Base-by-base conservation (phyloP, 129 eudicot genomes). In the Apium graveolens region DNA sequence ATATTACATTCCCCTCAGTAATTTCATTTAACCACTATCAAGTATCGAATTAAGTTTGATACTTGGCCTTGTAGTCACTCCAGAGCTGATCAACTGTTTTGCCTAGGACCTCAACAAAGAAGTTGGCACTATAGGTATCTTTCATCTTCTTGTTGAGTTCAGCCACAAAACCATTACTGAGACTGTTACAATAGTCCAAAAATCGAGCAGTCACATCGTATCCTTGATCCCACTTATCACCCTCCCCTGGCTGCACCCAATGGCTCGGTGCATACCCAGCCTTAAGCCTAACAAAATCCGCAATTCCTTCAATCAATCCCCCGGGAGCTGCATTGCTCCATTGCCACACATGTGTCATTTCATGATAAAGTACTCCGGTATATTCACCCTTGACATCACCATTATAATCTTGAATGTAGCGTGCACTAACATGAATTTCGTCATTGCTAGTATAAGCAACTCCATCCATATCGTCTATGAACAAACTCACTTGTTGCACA, bases 281-380 rank as follows among this genome's bases (percentile, higher is more conserved):
- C 80, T 84, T 89, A 14, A 91, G 53, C 82, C 91, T 91, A 71
- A 89, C 87, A 57, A 72, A 89, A 83, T 94, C 98, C 0, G 97
- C 96, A n/a, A 91, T 84, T 63, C 97, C 98, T 68, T 89, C 98
- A 0, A 84, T 84, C 83, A 94, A 78, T 10, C 93, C 93, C 13
- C 84, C 86, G 0, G 86, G 89, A 5, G 91, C 90, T 11, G 10
- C 70, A 0, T 86, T 87, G 16, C 85, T 82, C 93, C 96, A 89
- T 76, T 89, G 97, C 91, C 94, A 93, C 6, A 91, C 72, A 11
- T 93, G 97, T 0, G 86, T 68, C 90, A 85, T 86, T 53, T 93
- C 96, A 29, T 89, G 97, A 81, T 91, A 86, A 5, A 93, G n/a
- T 2, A 93, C 84, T 2, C 93, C 89, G 2, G 90, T 85, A 66